Evolutionary conservation across 2,329 filamentous ascomycete genomes (phyloP).

Genomic region (Ophiostoma fasciatum): DNA sequence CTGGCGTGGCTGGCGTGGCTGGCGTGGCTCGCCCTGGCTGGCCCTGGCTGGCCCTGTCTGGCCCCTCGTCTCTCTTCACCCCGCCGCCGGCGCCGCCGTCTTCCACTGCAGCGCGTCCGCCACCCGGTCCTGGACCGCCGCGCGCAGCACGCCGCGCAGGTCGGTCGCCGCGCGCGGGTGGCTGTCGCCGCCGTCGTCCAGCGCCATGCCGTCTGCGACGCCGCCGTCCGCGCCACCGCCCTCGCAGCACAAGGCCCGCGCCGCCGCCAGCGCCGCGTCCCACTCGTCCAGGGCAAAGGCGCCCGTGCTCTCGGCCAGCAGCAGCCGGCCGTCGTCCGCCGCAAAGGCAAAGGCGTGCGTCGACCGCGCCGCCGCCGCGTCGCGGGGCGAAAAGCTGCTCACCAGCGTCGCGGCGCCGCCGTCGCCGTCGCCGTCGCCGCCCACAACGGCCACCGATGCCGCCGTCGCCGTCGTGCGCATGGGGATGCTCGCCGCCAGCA

Average conservation of each 20-base stretch:
- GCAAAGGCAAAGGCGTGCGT: conserved; percentile 75
- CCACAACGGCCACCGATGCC: conserved; percentile 47
- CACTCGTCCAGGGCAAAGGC: conserved; percentile 61
- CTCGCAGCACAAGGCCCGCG: conserved; percentile 48
- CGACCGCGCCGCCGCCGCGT: conserved; percentile 50
- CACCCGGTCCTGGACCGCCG: conserved; percentile 42
- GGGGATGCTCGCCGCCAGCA: conserved; percentile 72
- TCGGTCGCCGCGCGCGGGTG: conserved; percentile 20
- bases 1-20: no score
- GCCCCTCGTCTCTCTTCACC: no score
- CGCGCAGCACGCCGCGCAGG: conserved; percentile 46
- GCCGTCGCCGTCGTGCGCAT: conserved; percentile 58
- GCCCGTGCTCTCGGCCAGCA: conserved; percentile 73
- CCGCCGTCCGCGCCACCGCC: conserved; percentile 13
- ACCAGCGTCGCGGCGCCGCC: conserved; percentile 25
- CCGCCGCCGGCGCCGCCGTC: conserved; percentile 6
- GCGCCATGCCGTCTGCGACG: conserved; percentile 22
- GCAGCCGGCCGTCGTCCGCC: conserved; percentile 52
- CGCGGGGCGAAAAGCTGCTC: conserved; percentile 45
- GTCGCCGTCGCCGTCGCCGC: conserved; percentile 27
- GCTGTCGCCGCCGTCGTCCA: conserved; percentile 29
- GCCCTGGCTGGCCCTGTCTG: no score
- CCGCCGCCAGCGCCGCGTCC: conserved; percentile 53
- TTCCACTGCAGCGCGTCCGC: conserved; percentile 43
- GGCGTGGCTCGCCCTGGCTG: no score